Conservation (phyloP, 495 filamentous ascomycete species). For the Cercophora samala region DNA sequence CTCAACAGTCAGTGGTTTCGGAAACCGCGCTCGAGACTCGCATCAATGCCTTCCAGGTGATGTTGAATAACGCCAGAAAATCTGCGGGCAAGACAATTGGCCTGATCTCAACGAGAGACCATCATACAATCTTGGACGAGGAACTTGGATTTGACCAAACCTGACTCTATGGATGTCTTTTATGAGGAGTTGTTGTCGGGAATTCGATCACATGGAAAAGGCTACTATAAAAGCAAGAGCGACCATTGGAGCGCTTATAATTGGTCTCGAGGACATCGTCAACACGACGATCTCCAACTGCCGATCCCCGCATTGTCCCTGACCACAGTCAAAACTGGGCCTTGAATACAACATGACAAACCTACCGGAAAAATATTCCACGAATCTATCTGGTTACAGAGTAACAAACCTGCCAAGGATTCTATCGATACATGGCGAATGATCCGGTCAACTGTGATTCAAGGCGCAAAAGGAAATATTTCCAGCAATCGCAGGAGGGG, state of each 20-base stretch:
- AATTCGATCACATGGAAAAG: not conserved
- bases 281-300: slow-evolving; percentile 10
- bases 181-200: not conserved
- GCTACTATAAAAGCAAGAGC: not conserved
- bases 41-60: slow-evolving; percentile 29
- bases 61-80: slow-evolving; percentile 28
- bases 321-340: not conserved
- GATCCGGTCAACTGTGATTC: not conserved
- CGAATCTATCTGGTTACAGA: slow-evolving; percentile 6
- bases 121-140: slow-evolving; percentile 34
- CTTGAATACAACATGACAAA: slow-evolving; percentile 15
- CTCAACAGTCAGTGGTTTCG: slow-evolving; percentile 33
- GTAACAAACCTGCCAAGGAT: not conserved
- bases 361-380: slow-evolving; percentile 19
- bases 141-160: slow-evolving; percentile 26
- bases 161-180: not conserved
- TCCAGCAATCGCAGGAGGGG: slow-evolving; percentile 17
- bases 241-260: slow-evolving; percentile 1
- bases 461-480: slow-evolving; percentile 7
- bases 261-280: not conserved
- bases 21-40: slow-evolving; percentile 32
- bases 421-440: not conserved
- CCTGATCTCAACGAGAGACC: slow-evolving; percentile 40
- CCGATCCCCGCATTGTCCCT: slow-evolving; percentile 12
- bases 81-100: slow-evolving; percentile 22